Evolutionary conservation across 2,329 filamentous ascomycete species (phyloP).

Genomic region (Trichoderma koningiopsis): DNA sequence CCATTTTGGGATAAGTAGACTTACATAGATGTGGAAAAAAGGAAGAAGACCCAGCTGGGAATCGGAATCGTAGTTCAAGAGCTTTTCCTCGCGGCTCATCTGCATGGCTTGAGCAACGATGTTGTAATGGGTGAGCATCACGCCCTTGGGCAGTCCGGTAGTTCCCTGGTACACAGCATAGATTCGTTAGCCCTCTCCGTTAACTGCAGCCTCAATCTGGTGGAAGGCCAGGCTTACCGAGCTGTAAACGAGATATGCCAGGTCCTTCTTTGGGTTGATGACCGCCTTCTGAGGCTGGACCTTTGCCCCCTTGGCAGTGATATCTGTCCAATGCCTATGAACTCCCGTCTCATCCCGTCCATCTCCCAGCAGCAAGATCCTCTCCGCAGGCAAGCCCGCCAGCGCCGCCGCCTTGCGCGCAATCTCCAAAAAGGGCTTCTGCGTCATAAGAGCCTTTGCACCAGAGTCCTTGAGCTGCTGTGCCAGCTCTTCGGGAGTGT

Average conservation of each 20-base stretch:
- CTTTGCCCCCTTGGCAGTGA: conserved; percentile 60
- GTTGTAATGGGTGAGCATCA: conserved; percentile 82
- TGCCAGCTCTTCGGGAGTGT: conserved; percentile 79
- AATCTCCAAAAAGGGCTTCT: conserved; percentile 64
- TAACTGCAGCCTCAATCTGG: background rate
- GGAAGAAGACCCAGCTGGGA: conserved; percentile 77
- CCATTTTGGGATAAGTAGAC: conserved; percentile 31
- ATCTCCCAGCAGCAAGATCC: conserved; percentile 77
- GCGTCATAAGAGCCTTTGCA: conserved; percentile 75
- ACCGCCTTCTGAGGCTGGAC: conserved; percentile 57
- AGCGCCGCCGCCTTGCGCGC: conserved; percentile 68
- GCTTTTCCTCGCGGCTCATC: conserved; percentile 54
- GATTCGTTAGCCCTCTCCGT: background rate
- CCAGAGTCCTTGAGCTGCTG: conserved; percentile 80
- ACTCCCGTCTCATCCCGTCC: conserved; percentile 58
- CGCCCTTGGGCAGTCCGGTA: conserved; percentile 88
- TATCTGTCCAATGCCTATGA: conserved; percentile 72
- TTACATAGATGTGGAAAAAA: conserved; percentile 88
- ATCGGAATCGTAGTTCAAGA: conserved; percentile 65
- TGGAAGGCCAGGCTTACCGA: conserved; percentile 46
- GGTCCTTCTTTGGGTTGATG: conserved; percentile 68
- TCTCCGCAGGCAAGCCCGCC: conserved; percentile 69
- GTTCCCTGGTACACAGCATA: conserved; percentile 58
- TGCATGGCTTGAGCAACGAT: conserved; percentile 74
- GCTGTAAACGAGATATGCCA: conserved; percentile 85